Base-by-base conservation (phyloP, 1,284 basidiomycete genomes). In the Rhodotorula mucilaginosa region DNA sequence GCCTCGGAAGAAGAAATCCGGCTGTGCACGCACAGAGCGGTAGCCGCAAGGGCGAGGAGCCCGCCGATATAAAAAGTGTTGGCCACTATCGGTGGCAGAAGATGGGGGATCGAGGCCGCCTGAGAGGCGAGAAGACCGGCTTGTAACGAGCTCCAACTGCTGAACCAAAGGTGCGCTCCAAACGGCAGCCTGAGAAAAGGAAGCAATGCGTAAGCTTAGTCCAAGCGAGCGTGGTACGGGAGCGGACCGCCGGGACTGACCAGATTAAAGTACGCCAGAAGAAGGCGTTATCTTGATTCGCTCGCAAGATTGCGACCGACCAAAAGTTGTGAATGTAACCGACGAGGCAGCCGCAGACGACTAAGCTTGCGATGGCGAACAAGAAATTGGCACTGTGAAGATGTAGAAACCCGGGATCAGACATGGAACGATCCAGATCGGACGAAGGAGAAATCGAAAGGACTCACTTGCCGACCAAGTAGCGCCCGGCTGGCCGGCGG, bases 401-500 rank as follows among this genome's bases (percentile, higher is more conserved):
- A 23, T 31, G 1, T 5, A n/a, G 13, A 29, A 21, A 23, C 56
- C 58, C 56, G 46, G 48, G 29, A 26, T 7, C n/a, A 56, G 16
- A 3, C 2, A 2, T 0, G 3, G 3, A 2, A 56, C 16, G 54
- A 6, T 1, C 1, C 3, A 13, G 21, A 13, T 21, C 21, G 7
- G 10, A 23, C 5, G 51, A 52, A 29, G 54, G 13, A 56, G 18
- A 8, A 8, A 10, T 44, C 39, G 26, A 16, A 7, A 2, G n/a
- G 13, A 61, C 70, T 13, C 23, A 70, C 69, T 68, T 68, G 39
- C 61, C 70, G 48, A 71, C 66, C 26, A 71, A 46, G 58, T 64
- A 71, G 16, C 65, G 56, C 10, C 70, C 70, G 26, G 60, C 61
- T 1, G 65, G 58, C 4, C 70, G 65, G 5, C 23, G 54, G 6